Base-by-base conservation (phyloP, 2,329 filamentous ascomycete genomes). In the Colletotrichum sansevieriae region DNA sequence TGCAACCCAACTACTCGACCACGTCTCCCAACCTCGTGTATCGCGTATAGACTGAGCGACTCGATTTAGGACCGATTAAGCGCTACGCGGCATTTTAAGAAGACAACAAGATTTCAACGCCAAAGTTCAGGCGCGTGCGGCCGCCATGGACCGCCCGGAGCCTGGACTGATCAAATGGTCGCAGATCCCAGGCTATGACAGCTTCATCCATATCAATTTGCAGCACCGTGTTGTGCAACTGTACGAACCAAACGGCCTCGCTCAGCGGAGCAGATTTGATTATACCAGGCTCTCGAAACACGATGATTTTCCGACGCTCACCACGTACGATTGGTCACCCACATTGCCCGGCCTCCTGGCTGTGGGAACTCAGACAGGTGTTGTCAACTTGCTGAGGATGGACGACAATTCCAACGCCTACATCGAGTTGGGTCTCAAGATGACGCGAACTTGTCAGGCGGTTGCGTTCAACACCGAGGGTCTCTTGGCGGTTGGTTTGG, bases 401-500 rank as follows among this genome's bases (percentile, higher is more conserved):
- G 90, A 94, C 74, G 89, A 92, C 73, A 87, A 88, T 71, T 90
- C 85, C 60, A 93, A 87, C 74, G 87, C 85, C 39, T 88, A 87
- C 72, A 76, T 88, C 56, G 88, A 91, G 57, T 88, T 94, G 69
- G 88, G 88, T 20, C 86, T 94, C 54, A 93, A 92, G 76, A 89
- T 94, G 77, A 88, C 92, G 62, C 87, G 93, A 51, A 91, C 91
- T 49, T 95, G 92, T 74, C 93, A 95, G 74, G 92, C 92, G 0
- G 92, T 96, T 46, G 90, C 92, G 3, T 94, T 96, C 80, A 95
- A 90, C 75, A 89, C 88, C 3, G 85, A 84, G 5, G 91, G 91
- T 18, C 84, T 92, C 64, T 82, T 97, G 59, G 93, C 93, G 10
- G 92, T 94, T 33, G 93, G 92, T 1, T 83, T 96, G 59, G 93